Percentiles rank a stretch among this genome's conserved stretches.
Evolutionary conservation across 768 basidiomycete genomes (phyloP).

Genomic region (Harrya chromipes): DNA sequence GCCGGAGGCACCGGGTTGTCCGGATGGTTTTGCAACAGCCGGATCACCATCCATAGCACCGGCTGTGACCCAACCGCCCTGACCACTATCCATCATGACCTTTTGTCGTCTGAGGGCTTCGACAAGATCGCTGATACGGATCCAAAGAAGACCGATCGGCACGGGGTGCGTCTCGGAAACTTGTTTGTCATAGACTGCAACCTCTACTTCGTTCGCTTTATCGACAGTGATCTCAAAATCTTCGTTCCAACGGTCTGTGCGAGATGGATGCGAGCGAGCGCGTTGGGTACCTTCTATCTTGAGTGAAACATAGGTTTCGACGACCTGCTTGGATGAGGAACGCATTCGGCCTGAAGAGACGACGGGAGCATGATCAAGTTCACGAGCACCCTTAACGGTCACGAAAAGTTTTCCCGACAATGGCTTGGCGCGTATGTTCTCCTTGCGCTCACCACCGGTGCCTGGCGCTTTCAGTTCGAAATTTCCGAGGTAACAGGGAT

Average conservation of each 20-base stretch:
- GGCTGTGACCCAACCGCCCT: slow-evolving; percentile 95
- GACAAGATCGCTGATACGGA: slow-evolving; percentile 89
- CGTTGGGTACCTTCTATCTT: slow-evolving; percentile 96
- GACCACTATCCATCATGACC: slow-evolving; percentile 80
- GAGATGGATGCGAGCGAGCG: slow-evolving; percentile 87
- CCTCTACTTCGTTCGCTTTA: slow-evolving; percentile 98
- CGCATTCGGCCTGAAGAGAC: slow-evolving; percentile 56
- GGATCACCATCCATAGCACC: slow-evolving; percentile 76
- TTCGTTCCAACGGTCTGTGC: slow-evolving; percentile 97
- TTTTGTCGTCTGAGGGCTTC: slow-evolving; percentile 92
- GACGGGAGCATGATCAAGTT: slow-evolving; percentile 92
- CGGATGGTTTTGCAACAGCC: slow-evolving; percentile 43
- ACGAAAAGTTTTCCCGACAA: slow-evolving; percentile 90
- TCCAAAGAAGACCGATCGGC: slow-evolving; percentile 94
- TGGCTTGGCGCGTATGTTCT: slow-evolving; percentile 90
- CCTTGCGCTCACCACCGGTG: slow-evolving; percentile 83
- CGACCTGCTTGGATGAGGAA: slow-evolving; percentile 71
- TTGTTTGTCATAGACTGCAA: slow-evolving; percentile 93
- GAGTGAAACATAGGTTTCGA: slow-evolving; percentile 88
- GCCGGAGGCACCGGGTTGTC: slow-evolving; percentile 47
- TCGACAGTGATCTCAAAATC: slow-evolving; percentile 95
- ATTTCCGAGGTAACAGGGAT: background rate
- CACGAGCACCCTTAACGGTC: slow-evolving; percentile 84
- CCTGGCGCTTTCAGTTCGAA: slow-evolving; percentile 39
- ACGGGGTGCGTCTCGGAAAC: slow-evolving; percentile 74